Base-by-base conservation (phyloP, 2,329 filamentous ascomycete species). In the Neodidymelliopsis sp. region DNA sequence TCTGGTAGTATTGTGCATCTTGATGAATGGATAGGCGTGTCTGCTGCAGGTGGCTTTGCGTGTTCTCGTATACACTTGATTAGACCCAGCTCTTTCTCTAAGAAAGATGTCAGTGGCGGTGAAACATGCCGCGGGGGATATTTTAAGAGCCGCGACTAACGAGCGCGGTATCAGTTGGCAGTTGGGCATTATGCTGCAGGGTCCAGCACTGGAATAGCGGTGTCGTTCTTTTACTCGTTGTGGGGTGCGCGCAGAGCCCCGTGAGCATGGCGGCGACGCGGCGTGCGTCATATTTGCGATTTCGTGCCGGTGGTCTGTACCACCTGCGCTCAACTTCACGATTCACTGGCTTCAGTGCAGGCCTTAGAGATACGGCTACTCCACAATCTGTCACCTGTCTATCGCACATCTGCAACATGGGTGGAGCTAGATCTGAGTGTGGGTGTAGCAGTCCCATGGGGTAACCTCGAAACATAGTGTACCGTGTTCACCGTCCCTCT, bases 301-400 rank as follows among this genome's bases (percentile, higher is more conserved):
- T 27, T 15, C 18, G 16, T 18, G 7, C 18, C n/a, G 40, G 39
- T 40, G 40, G 39, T 46, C 35, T 39, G 43, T 35, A 29, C 22
- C 40, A 45, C 40, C 39, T 41, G 27, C 24, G 16, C n/a, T n/a
- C 40, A 36, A 15, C 30, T 38, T 34, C 23, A 24, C 22, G 42
- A 41, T 33, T 41, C n/a, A 33, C 18, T 42, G 36, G 48, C 42
- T 46, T 46, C 42, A 33, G 30, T 40, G 36, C 20, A 45, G 40
- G 35, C 13, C 8, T 29, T 13, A 23, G 33, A 41, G 20, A 25
- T 23, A 24, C 19, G 6, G 19, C 9, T 34, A 33, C 53, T 43
- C 56, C 53, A 59, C 57, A 49, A 22, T n/a, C 40, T 36, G 48
- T 63, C 60, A 63, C 37, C 60, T 62, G 60, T 50, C 54, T 46